Conservation (phyloP, 306 rosid genomes). For the Vigna trinervia region DNA sequence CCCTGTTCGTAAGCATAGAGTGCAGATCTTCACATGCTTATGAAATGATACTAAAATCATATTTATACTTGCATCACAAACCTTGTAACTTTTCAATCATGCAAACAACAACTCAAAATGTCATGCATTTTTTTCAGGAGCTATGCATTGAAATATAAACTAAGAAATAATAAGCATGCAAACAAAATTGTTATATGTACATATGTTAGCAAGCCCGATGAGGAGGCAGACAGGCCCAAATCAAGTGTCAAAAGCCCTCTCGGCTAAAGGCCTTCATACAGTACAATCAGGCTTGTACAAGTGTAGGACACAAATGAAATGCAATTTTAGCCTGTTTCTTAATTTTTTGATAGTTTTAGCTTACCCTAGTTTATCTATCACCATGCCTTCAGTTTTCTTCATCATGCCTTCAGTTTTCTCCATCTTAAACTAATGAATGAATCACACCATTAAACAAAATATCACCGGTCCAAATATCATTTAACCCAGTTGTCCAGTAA, state of each 20-base stretch:
- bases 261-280: too few relatives aligned
- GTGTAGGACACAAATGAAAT: too few relatives aligned
- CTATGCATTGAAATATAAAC: constrained; percentile 1
- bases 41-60: constrained; percentile 8
- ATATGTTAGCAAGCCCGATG: not conserved
- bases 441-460: not conserved
- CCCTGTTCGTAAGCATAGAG: constrained; percentile 58
- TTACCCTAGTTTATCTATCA: too few relatives aligned
- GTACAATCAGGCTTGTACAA: too few relatives aligned
- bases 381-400: not conserved
- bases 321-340: too few relatives aligned
- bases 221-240: too few relatives aligned
- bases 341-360: too few relatives aligned
- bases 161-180: constrained; percentile 9
- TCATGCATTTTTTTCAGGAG: constrained; percentile 3
- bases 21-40: not conserved
- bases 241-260: too few relatives aligned
- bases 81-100: constrained; percentile 15
- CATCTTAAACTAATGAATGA: constrained; percentile 15
- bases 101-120: constrained; percentile 17
- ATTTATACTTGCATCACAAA: constrained; percentile 9
- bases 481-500: not conserved
- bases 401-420: not conserved
- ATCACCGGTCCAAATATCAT: too few relatives aligned
- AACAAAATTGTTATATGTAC: not conserved